phyloP scores from a whole-genome alignment of 352 stramenopile genomes.

The Phytophthora nicotianae region DNA sequence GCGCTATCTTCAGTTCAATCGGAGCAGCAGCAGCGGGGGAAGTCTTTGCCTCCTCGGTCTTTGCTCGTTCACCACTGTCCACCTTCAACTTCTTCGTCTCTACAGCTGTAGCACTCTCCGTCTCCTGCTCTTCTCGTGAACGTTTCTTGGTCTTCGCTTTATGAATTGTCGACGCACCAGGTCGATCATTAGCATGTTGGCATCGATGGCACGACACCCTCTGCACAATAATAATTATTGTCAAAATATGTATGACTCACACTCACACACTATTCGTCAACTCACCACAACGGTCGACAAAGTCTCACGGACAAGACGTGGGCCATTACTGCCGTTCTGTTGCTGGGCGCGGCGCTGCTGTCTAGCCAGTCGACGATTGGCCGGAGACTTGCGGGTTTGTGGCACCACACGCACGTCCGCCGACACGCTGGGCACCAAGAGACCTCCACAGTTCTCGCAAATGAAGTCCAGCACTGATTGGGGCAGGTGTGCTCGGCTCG shows the following conservation, averaged over 20 bases:
- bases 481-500: conserved; percentile 44
- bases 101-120: background rate
- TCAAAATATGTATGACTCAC: background rate
- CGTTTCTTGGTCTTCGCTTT: conserved; percentile 64
- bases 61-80: background rate
- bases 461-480: conserved; percentile 62
- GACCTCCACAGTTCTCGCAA: conserved; percentile 62
- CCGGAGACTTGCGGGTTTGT: conserved; percentile 37
- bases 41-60: background rate
- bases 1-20: conserved; percentile 14
- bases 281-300: conserved; percentile 50
- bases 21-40: background rate
- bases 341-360: conserved; percentile 40
- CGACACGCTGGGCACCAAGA: conserved; percentile 68
- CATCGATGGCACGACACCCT: conserved; percentile 63
- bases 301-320: conserved; percentile 29
- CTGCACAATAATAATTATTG: conserved; percentile 26
- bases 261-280: background rate
- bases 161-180: conserved; percentile 53
- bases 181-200: conserved; percentile 45
- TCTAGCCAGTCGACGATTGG: conserved; percentile 59
- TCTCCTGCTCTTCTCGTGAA: conserved; percentile 4
- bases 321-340: conserved; percentile 17
- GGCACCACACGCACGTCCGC: conserved; percentile 57
- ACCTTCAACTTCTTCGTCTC: conserved; percentile 41